Percentiles rank a stretch among this genome's conserved stretches.
These are phyloP conservation scores for Panaeolus papilionaceus DNA, from an alignment of 768 basidiomycete genomes.

Conservation along the genomic window DNA sequence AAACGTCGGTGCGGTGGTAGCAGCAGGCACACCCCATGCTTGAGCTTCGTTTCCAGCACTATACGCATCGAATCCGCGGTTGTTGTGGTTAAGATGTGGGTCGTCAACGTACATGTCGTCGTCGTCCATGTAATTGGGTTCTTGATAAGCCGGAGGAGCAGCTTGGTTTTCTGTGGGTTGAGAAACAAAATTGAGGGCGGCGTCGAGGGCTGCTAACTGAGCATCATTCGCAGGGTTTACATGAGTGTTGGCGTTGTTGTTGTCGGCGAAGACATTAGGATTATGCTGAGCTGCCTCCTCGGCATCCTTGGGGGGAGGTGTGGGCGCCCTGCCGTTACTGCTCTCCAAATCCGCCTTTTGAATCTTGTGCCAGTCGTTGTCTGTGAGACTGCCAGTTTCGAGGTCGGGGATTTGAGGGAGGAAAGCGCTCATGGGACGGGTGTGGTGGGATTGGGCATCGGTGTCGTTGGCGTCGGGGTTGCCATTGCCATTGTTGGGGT, in stretches of 20 bases:
- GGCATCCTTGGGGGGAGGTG: not conserved
- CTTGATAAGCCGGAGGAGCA: not conserved
- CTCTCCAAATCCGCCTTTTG: constrained; percentile 23
- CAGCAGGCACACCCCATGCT: not conserved
- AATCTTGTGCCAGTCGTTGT: constrained; percentile 40
- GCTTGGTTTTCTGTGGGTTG: not conserved
- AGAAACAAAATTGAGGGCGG: not conserved
- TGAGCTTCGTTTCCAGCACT: not conserved
- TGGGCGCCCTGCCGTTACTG: not conserved
- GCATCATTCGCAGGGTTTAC: not conserved
- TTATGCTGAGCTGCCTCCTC: not conserved
- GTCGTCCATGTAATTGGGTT: not conserved
- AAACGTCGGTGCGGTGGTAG: no score
- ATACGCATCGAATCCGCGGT: no score
- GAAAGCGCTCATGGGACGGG: constrained; percentile 22
- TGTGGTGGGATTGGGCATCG: constrained; percentile 19
- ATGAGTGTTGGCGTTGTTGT: not conserved
- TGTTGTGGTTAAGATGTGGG: no score
- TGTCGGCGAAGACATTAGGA: not conserved
- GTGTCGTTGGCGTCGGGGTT: constrained; percentile 9
- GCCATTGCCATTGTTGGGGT: not conserved
- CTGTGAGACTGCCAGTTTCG: constrained; percentile 27
- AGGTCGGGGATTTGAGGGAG: constrained; percentile 36
- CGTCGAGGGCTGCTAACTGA: not conserved
- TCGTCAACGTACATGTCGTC: not conserved